Evolutionary conservation across 2,329 filamentous ascomycete species (phyloP).

Genomic region (Bipolaris bicolor): DNA sequence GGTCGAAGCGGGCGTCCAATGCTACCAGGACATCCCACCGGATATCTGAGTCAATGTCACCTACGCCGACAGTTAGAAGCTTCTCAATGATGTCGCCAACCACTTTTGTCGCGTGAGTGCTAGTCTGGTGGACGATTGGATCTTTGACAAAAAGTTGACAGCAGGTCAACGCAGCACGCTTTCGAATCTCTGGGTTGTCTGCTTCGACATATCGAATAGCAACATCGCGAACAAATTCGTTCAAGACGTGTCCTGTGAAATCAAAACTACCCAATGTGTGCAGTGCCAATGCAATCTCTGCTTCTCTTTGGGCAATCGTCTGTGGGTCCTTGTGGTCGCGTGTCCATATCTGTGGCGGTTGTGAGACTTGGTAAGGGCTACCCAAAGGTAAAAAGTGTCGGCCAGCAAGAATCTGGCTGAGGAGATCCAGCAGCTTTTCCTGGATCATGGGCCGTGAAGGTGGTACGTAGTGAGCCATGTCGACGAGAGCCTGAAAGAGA

Average conservation of each 20-base stretch:
- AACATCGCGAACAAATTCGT: slow-evolving; percentile 98
- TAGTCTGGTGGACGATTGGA: slow-evolving; percentile 97
- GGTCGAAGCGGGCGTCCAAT: slow-evolving; percentile 91
- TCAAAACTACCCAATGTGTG: slow-evolving; percentile 98
- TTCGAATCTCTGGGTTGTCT: slow-evolving; percentile 89
- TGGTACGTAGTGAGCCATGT: slow-evolving; percentile 98
- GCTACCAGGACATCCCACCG: slow-evolving; percentile 86
- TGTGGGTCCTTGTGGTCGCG: slow-evolving; percentile 86
- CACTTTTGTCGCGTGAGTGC: slow-evolving; percentile 93
- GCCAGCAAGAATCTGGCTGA: slow-evolving; percentile 91
- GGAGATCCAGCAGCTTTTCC: slow-evolving; percentile 89
- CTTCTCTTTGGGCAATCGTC: slow-evolving; percentile 78
- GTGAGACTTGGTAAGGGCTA: slow-evolving; percentile 84
- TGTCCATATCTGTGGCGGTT: slow-evolving; percentile 79
- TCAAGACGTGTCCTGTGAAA: slow-evolving; percentile 85
- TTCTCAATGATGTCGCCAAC: slow-evolving; percentile 98
- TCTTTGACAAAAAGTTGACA: slow-evolving; percentile 97
- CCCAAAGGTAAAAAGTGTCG: slow-evolving; percentile 91
- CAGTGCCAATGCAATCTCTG: slow-evolving; percentile 89
- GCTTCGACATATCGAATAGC: slow-evolving; percentile 98
- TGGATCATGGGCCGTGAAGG: slow-evolving; percentile 93
- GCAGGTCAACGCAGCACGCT: slow-evolving; percentile 93
- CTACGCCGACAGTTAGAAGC: slow-evolving; percentile 90
- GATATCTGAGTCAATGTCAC: slow-evolving; percentile 86
- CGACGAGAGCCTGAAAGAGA: slow-evolving; percentile 91